Evolutionary conservation across 331 rosid genomes (phyloP), one percentile per base, ranked within the genome.

Genomic region (Saraca asoca): DNA sequence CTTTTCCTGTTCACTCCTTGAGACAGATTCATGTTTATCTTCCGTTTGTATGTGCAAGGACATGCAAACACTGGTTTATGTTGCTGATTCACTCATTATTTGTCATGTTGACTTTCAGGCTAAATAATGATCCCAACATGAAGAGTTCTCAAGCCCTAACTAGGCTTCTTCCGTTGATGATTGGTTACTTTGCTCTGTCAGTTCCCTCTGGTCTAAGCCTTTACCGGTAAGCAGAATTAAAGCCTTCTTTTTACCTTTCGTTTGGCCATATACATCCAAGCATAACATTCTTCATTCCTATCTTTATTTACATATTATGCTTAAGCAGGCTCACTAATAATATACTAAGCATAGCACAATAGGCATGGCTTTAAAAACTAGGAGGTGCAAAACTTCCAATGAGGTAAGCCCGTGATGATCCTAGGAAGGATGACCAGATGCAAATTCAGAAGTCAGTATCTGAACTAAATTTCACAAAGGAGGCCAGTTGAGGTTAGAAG

Each of bases 281-380:
- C 42, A 34, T 13, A 18, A 37, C 43, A 20, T 18, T 58, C 10
- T 14, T 18, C 46, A 31, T 74, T 60, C 31, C 39, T 57, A 12
- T 64, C 39, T 45, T 52, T 38, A 51, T 64, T 82, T 63, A 67
- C 73, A 57, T 69, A 42, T 58, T 71, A 41, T 79, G 49, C 46
- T 59, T 55, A 29, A 71, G 51, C 74, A 94, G 99, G 99, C 72
- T 94, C 44, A 94, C 97, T 31, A 94, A 90, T 78, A 94, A 94
- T 75, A 73, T 90, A 80, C 71, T 94, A 79, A 90, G 96, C 85
- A 88, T 97, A 11, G 96, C 88, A 51, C 96, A 88, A 69, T 95
- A 91, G 86, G 84, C 83, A 66, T 94, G 97, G 96, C 99, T 94
- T 81, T 95, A 90, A 74, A 90, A 88, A 80, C 75, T 86, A 39